Percentiles rank a stretch among this genome's conserved stretches.
Evolutionary conservation across 257 asterid genomes (phyloP).

Genomic region (Solanum clarkiae): DNA sequence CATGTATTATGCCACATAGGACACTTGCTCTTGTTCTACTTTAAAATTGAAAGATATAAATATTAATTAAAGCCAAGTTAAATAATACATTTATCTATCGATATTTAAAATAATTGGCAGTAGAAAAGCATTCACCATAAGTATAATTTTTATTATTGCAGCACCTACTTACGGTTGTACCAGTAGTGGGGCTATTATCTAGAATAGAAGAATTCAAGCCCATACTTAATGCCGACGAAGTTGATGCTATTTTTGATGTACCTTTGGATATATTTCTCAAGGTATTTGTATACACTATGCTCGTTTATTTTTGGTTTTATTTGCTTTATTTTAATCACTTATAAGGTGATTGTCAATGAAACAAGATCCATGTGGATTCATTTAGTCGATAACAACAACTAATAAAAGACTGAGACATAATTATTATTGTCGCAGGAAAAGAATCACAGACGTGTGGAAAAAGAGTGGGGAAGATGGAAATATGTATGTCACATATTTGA

Average conservation of each 20-base stretch:
- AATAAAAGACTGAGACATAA: not conserved
- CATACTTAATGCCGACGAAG: conserved; percentile 41
- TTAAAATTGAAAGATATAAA: too few species aligned
- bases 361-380: not conserved
- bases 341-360: too few species aligned
- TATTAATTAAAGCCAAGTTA: too few species aligned
- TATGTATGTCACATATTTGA: conserved; percentile 36
- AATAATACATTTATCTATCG: too few species aligned
- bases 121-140: not conserved
- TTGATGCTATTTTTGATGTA: conserved; percentile 47
- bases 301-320: not conserved
- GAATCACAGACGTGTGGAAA: conserved; percentile 20
- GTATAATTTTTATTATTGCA: conserved; percentile 8
- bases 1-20: not conserved
- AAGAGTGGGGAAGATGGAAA: conserved; percentile 32
- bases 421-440: conserved; percentile 16
- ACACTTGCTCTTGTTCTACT: too few species aligned
- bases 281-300: not conserved
- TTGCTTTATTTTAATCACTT: not conserved
- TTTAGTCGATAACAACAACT: not conserved
- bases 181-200: conserved; percentile 37
- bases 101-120: not conserved
- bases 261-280: conserved; percentile 47
- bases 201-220: conserved; percentile 43
- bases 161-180: conserved; percentile 49